Evolutionary conservation across 2,329 filamentous ascomycete species (phyloP).

Genomic region (Diaporthe nobilis): DNA sequence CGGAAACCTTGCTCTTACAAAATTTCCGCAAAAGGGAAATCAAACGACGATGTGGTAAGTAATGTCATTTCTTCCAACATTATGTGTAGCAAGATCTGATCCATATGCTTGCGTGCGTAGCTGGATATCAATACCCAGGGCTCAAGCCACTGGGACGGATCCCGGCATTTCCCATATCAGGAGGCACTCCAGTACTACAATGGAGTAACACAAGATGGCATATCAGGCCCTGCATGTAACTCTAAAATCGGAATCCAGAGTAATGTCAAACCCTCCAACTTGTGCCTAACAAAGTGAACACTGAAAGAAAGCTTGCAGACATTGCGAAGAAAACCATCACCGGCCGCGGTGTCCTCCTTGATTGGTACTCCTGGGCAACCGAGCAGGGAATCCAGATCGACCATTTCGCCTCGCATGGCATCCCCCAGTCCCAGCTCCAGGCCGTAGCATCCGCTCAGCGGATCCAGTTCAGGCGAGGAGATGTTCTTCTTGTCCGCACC

Average conservation of each 20-base stretch:
- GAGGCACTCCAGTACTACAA: constrained; percentile 7
- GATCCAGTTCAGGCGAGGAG: constrained; percentile 7
- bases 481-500: constrained; percentile 16
- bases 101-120: not conserved
- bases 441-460: not conserved
- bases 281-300: not conserved
- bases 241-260: constrained; percentile 5
- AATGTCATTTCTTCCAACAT: no score
- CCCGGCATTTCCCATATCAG: constrained; percentile 54
- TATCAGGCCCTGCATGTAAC: not conserved
- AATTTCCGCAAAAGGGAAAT: not conserved
- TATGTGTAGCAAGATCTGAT: not conserved
- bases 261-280: not conserved
- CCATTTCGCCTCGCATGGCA: not conserved
- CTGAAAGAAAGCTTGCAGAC: not conserved
- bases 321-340: constrained; percentile 5
- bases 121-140: constrained; percentile 60
- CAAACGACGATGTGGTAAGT: not conserved
- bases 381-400: not conserved
- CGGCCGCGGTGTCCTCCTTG: constrained; percentile 26
- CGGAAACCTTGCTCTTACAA: not conserved
- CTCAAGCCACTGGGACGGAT: constrained; percentile 64
- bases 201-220: not conserved
- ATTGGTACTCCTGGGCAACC: constrained; percentile 5
- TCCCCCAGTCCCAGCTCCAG: constrained; percentile 19